Conservation (phyloP, 2,329 filamentous ascomycete species). For the Coleophoma cylindrospora region DNA sequence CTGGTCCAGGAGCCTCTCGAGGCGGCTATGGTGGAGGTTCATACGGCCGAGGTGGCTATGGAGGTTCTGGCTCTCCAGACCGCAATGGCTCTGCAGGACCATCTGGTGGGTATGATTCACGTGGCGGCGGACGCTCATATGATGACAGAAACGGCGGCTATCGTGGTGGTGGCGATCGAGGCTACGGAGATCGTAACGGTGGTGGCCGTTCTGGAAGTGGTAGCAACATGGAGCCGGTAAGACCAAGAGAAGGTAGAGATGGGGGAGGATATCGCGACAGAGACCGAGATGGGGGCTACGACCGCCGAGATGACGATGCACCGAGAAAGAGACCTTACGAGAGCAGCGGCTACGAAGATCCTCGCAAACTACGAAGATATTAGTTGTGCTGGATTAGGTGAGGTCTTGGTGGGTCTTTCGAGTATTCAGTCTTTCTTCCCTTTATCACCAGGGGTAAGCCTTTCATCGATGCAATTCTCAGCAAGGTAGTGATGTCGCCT, state of each 20-base stretch:
- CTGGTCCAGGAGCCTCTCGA: conserved; percentile 50
- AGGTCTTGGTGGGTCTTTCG: conserved; percentile 45
- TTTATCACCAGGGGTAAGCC: conserved; percentile 32
- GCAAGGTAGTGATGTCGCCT: conserved; percentile 26
- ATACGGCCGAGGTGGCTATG: conserved; percentile 24
- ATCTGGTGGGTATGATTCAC: conserved; percentile 45
- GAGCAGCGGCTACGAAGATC: conserved; percentile 73
- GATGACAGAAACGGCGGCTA: conserved; percentile 50
- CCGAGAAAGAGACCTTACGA: conserved; percentile 50
- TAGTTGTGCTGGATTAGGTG: conserved; percentile 35
- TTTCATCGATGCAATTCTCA: conserved; percentile 21
- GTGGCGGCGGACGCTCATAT: conserved; percentile 52
- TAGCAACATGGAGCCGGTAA: conserved; percentile 81
- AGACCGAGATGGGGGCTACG: conserved; percentile 41
- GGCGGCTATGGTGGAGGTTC: conserved; percentile 39
- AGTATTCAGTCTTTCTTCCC: conserved; percentile 30
- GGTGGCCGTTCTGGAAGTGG: conserved; percentile 37
- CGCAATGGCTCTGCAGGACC: conserved; percentile 24
- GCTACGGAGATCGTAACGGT: conserved; percentile 33
- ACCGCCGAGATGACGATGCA: conserved; percentile 43
- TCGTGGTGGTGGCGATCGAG: conserved; percentile 33
- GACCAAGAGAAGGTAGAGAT: conserved; percentile 58
- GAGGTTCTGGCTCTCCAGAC: conserved; percentile 25
- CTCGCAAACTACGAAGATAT: conserved; percentile 59
- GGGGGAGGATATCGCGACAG: conserved; percentile 35